These are phyloP conservation scores for Phytophthora sp. DNA, from an alignment of 352 stramenopile species.

Conservation along the genomic window DNA sequence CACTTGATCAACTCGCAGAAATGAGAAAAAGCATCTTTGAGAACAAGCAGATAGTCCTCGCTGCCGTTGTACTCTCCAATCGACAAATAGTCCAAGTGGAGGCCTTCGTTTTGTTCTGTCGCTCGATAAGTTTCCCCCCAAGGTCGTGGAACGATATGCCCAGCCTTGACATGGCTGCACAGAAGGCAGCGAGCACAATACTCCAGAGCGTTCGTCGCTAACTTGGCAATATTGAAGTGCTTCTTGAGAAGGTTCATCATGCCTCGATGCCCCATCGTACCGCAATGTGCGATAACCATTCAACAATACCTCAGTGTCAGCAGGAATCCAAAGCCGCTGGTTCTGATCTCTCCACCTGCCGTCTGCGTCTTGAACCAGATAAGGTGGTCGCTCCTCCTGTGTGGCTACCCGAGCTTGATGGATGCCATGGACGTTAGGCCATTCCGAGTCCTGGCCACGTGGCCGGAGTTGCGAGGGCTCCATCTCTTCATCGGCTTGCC, in stretches of 20 bases:
- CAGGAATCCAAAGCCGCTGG: not conserved
- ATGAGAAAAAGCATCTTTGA: not conserved
- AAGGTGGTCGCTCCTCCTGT: not conserved
- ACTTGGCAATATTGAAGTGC: not conserved
- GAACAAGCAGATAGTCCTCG: not conserved
- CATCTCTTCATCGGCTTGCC: not conserved
- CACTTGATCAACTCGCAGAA: constrained; percentile 1
- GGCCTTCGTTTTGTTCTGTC: not conserved
- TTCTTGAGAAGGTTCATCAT: not conserved
- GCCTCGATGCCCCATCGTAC: not conserved
- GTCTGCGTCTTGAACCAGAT: not conserved
- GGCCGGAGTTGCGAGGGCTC: not conserved
- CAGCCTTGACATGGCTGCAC: not conserved
- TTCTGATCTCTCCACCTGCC: not conserved
- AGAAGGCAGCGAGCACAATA: not conserved
- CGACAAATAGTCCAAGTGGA: not conserved
- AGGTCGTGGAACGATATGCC: not conserved
- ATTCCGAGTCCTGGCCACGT: not conserved
- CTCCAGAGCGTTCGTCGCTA: not conserved
- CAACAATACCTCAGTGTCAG: not conserved
- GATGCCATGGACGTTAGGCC: not conserved
- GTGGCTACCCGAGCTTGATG: not conserved
- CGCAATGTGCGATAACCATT: not conserved
- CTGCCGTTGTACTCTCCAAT: not conserved
- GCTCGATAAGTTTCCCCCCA: not conserved